Conservation (phyloP, 2,329 filamentous ascomycete species). For the Fusarium sp. region DNA sequence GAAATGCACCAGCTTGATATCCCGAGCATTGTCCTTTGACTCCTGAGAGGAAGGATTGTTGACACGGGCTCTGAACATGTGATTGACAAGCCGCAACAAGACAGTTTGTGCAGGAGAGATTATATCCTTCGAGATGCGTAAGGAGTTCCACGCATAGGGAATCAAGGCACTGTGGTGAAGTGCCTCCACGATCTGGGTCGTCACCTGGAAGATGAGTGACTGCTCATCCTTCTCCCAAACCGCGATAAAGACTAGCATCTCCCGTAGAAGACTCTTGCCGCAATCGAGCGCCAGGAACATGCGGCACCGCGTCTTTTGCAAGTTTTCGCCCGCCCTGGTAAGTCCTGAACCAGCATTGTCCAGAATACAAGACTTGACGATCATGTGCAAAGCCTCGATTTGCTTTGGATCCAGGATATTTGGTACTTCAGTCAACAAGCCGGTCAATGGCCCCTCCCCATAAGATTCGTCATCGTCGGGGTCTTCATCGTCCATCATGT, state of each 20-base stretch:
- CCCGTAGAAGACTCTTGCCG: constrained; percentile 87
- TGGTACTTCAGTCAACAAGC: constrained; percentile 91
- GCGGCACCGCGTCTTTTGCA: constrained; percentile 91
- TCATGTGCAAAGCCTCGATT: constrained; percentile 97
- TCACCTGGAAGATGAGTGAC: constrained; percentile 95
- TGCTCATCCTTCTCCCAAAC: constrained; percentile 97
- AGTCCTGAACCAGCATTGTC: constrained; percentile 80
- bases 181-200: constrained; percentile 94
- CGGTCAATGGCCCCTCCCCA: constrained; percentile 81
- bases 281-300: constrained; percentile 91
- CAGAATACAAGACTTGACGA: constrained; percentile 94
- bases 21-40: constrained; percentile 65
- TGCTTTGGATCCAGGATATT: constrained; percentile 94
- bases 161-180: constrained; percentile 90
- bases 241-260: constrained; percentile 94
- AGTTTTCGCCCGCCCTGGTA: constrained; percentile 78
- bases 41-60: constrained; percentile 59
- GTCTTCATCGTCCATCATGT: constrained; percentile 75
- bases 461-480: constrained; percentile 83
- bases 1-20: constrained; percentile 81
- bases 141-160: constrained; percentile 91
- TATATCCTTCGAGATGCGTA: constrained; percentile 94
- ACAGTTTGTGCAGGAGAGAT: constrained; percentile 96
- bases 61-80: constrained; percentile 78
- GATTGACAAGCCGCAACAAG: constrained; percentile 88